Evolutionary conservation across 768 basidiomycete species (phyloP).

Genomic region (Melanogaster broomeanus): DNA sequence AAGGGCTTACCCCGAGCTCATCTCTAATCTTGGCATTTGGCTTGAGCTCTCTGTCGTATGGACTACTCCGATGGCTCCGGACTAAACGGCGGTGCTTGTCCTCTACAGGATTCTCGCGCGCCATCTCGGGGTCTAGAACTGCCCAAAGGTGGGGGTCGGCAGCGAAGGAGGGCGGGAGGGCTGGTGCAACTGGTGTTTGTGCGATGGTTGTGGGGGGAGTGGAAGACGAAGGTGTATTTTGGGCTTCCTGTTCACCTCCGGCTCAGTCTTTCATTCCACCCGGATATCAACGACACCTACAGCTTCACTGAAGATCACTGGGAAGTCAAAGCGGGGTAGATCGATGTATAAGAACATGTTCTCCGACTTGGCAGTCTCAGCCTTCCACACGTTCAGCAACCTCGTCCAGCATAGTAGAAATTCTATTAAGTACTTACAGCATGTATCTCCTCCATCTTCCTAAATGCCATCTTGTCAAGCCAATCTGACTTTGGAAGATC

Average conservation of each 20-base stretch:
- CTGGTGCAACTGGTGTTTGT: conserved; percentile 40
- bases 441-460: conserved; percentile 95
- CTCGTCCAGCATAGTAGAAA: not conserved
- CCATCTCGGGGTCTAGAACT: conserved; percentile 87
- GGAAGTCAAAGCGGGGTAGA: conserved; percentile 95
- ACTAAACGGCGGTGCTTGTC: conserved; percentile 94
- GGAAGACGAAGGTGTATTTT: conserved; percentile 42
- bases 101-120: conserved; percentile 94
- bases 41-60: conserved; percentile 93
- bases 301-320: conserved; percentile 92
- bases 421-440: conserved; percentile 51
- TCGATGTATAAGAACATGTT: conserved; percentile 97
- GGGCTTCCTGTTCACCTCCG: conserved; percentile 37
- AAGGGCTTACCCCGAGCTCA: conserved; percentile 75
- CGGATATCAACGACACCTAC: conserved; percentile 41
- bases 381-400: conserved; percentile 44
- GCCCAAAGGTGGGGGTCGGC: conserved; percentile 81
- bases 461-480: conserved; percentile 91
- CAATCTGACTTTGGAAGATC: conserved; percentile 95
- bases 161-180: conserved; percentile 51
- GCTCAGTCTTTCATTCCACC: not conserved
- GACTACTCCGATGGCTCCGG: conserved; percentile 92
- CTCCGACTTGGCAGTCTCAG: conserved; percentile 88
- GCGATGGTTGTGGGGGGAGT: conserved; percentile 40
- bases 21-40: conserved; percentile 96